Evolutionary conservation across 192 early-diverging fungal species (phyloP).

Genomic region (Funneliformis geosporum): DNA sequence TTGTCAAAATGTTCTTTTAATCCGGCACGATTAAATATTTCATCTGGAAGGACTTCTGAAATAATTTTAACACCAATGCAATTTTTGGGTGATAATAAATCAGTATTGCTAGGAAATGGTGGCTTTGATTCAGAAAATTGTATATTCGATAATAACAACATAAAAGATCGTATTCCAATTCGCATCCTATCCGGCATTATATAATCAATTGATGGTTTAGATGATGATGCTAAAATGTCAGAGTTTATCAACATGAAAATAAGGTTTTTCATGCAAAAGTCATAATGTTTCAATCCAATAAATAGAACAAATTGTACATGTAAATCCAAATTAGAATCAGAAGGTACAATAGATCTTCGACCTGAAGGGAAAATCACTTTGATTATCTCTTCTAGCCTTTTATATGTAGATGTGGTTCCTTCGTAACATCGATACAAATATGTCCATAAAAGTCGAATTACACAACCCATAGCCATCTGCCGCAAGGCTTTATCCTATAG

Average conservation of each 20-base stretch:
- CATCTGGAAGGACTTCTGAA: slow-evolving; percentile 53
- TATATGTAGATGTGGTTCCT: slow-evolving; percentile 50
- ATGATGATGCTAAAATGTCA: slow-evolving; percentile 49
- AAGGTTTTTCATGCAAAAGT: slow-evolving; percentile 70
- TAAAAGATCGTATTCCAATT: slow-evolving; percentile 72
- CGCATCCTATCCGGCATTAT: slow-evolving; percentile 71
- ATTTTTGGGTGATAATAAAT: slow-evolving; percentile 40
- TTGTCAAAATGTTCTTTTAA: slow-evolving; percentile 69
- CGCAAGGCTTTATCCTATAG: slow-evolving; percentile 69
- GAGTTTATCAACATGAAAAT: slow-evolving; percentile 64
- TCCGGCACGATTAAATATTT: slow-evolving; percentile 56
- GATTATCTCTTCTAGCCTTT: slow-evolving; percentile 58
- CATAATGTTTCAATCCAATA: slow-evolving; percentile 59
- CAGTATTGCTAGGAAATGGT: slow-evolving; percentile 49
- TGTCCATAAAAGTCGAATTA: slow-evolving; percentile 87
- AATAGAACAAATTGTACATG: slow-evolving; percentile 76
- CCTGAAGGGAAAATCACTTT: slow-evolving; percentile 67
- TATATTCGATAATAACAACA: slow-evolving; percentile 71
- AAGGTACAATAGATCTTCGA: slow-evolving; percentile 55
- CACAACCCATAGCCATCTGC: slow-evolving; percentile 73
- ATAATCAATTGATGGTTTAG: slow-evolving; percentile 50
- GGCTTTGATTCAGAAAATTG: slow-evolving; percentile 55
- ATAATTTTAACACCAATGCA: slow-evolving; percentile 25
- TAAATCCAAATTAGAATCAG: slow-evolving; percentile 66
- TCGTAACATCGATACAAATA: slow-evolving; percentile 91